Conservation (phyloP, 2,329 filamentous ascomycete species). For the Hansfordia pulvinata region DNA sequence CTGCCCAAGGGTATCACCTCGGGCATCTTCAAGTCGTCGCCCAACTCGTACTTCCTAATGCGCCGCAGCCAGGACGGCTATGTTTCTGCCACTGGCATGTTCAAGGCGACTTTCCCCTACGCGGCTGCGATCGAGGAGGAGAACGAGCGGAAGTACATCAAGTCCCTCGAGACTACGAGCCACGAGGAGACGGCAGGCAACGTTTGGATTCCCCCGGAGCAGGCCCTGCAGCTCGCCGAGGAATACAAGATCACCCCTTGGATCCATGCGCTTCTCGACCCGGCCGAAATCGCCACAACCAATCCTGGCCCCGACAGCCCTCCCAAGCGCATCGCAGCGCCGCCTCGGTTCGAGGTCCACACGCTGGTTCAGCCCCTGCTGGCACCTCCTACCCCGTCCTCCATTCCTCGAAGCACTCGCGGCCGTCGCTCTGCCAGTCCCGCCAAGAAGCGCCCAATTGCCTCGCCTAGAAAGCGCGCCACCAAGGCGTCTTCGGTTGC, state of each 20-base stretch:
- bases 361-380: conserved; percentile 27
- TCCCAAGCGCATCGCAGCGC: conserved; percentile 64
- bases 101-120: conserved; percentile 79
- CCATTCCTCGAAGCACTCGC: conserved; percentile 30
- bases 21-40: conserved; percentile 81
- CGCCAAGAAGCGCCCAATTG: conserved; percentile 34
- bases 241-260: conserved; percentile 80
- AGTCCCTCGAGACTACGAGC: conserved; percentile 67
- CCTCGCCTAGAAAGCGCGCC: conserved; percentile 41
- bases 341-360: conserved; percentile 59
- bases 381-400: conserved; percentile 33
- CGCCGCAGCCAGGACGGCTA: conserved; percentile 75
- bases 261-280: conserved; percentile 86
- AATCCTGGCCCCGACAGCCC: conserved; percentile 49
- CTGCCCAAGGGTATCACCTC: conserved; percentile 83
- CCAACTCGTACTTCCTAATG: conserved; percentile 95
- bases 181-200: conserved; percentile 90
- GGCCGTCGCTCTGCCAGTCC: conserved; percentile 44
- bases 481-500: conserved; percentile 25
- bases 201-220: conserved; percentile 79
- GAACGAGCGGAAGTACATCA: conserved; percentile 70
- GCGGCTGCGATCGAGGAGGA: conserved; percentile 61
- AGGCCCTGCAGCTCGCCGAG: conserved; percentile 69
- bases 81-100: conserved; percentile 81
- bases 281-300: conserved; percentile 55